Conservation (phyloP, 192 early-diverging fungal species). For the Coemansia sp. region DNA sequence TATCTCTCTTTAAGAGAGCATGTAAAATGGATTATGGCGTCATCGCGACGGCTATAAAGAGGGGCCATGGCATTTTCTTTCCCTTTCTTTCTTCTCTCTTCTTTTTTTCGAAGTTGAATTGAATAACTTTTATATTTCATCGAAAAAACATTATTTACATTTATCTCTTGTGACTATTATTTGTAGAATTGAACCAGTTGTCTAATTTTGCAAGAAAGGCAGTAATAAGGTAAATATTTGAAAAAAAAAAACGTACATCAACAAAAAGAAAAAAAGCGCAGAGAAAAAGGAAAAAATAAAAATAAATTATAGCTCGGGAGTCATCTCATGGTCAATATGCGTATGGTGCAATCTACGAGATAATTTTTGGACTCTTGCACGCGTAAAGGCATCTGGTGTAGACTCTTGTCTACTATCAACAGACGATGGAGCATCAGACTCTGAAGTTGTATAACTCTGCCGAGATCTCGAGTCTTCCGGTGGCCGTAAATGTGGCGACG, state of each 20-base stretch:
- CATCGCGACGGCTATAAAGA: too few species aligned
- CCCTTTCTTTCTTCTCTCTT: too few species aligned
- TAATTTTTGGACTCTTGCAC: slow-evolving; percentile 3
- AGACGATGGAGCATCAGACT: background rate
- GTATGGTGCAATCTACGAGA: background rate
- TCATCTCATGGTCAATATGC: slow-evolving; percentile 12
- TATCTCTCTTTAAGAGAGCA: too few species aligned
- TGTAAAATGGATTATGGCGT: too few species aligned
- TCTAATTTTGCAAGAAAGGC: background rate
- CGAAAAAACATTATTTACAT: too few species aligned
- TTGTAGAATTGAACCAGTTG: too few species aligned
- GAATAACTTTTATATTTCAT: too few species aligned
- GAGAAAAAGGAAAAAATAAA: background rate
- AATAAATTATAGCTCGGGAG: background rate
- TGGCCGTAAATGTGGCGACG: background rate
- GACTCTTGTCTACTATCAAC: background rate
- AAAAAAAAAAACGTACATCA: background rate
- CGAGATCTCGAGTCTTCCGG: background rate
- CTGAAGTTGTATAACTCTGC: background rate
- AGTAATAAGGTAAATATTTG: background rate
- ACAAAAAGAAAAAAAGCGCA: background rate
- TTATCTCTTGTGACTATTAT: too few species aligned
- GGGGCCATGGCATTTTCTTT: too few species aligned
- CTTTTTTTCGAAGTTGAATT: too few species aligned
- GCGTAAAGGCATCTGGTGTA: background rate